Conservation (phyloP, 78 protist species). For the Pelomyxa schiedti region DNA sequence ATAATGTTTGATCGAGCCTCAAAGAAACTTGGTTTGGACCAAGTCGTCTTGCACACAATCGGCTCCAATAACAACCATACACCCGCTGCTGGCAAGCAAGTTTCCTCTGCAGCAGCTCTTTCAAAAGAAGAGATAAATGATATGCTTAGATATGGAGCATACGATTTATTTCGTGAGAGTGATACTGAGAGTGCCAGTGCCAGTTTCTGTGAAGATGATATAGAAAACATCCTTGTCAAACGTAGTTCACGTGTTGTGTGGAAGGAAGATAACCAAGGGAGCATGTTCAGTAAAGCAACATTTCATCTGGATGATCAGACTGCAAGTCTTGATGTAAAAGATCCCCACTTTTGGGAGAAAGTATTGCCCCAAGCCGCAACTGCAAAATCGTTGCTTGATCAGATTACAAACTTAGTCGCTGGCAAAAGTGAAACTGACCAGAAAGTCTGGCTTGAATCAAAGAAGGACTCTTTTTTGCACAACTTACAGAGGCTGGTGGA, state of each 20-base stretch:
- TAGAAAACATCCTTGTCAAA: slow-evolving; percentile 53
- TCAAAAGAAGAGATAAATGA: slow-evolving; percentile 38
- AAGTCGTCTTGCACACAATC: slow-evolving; percentile 39
- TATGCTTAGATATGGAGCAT: slow-evolving; percentile 61
- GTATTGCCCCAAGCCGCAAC: slow-evolving; percentile 49
- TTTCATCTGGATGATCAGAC: slow-evolving; percentile 19
- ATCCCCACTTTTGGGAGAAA: slow-evolving; percentile 67
- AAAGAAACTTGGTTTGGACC: slow-evolving; percentile 68
- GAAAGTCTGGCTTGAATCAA: neutral
- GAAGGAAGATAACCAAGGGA: slow-evolving; percentile 3
- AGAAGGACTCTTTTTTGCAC: neutral
- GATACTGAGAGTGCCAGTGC: neutral
- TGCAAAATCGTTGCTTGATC: slow-evolving; percentile 31
- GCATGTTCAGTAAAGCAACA: slow-evolving; percentile 55
- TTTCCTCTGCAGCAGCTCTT: too few species aligned
- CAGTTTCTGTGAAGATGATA: slow-evolving; percentile 22
- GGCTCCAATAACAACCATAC: neutral
- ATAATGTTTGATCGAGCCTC: slow-evolving; percentile 65
- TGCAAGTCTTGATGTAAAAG: slow-evolving; percentile 46
- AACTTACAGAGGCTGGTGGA: slow-evolving; percentile 2
- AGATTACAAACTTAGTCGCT: neutral
- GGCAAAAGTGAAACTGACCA: neutral
- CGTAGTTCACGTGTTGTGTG: slow-evolving; percentile 20
- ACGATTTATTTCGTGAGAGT: slow-evolving; percentile 22
- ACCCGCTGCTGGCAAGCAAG: too few species aligned